These are phyloP conservation scores for Pyrenophora graminea DNA, from an alignment of 2,329 filamentous ascomycete species.

Conservation along the genomic window DNA sequence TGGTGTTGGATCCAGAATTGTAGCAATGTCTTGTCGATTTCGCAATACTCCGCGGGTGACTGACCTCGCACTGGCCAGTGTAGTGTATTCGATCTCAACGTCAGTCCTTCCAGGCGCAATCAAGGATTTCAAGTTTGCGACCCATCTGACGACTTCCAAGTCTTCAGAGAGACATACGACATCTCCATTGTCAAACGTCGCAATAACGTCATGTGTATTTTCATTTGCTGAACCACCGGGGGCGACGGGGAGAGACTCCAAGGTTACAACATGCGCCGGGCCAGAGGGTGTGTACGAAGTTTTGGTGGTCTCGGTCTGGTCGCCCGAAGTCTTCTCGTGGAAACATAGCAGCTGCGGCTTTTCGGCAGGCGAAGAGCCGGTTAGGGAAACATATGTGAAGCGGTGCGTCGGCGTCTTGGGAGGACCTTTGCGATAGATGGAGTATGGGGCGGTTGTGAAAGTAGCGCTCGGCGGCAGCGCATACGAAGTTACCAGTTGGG, in stretches of 20 bases:
- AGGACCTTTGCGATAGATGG: slow-evolving; percentile 57
- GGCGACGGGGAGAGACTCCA: slow-evolving; percentile 40
- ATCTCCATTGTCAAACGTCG: slow-evolving; percentile 64
- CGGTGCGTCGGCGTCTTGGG: slow-evolving; percentile 53
- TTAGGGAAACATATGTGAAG: slow-evolving; percentile 61
- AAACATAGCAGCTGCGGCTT: slow-evolving; percentile 60
- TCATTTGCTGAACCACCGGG: slow-evolving; percentile 19
- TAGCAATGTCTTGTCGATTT: slow-evolving; percentile 51
- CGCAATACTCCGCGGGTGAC: slow-evolving; percentile 51
- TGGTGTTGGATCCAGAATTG: slow-evolving; percentile 40
- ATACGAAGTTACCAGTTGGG: slow-evolving; percentile 64
- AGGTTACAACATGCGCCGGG: slow-evolving; percentile 29
- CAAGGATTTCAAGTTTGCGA: slow-evolving; percentile 25
- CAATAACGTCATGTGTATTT: slow-evolving; percentile 55
- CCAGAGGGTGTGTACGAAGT: slow-evolving; percentile 35
- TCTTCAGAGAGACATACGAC: slow-evolving; percentile 65
- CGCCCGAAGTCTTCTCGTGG: slow-evolving; percentile 52
- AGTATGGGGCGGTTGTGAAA: slow-evolving; percentile 62
- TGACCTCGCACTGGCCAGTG: slow-evolving; percentile 44
- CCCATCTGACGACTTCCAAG: slow-evolving; percentile 41
- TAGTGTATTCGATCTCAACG: slow-evolving; percentile 39
- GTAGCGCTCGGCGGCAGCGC: slow-evolving; percentile 63
- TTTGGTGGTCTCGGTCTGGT: slow-evolving; percentile 42
- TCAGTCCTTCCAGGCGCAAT: slow-evolving; percentile 19
- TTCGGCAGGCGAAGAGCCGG: slow-evolving; percentile 51